These are phyloP conservation scores for Mycena olivaceomarginata DNA, from an alignment of 768 basidiomycete genomes.

Conservation along the genomic window DNA sequence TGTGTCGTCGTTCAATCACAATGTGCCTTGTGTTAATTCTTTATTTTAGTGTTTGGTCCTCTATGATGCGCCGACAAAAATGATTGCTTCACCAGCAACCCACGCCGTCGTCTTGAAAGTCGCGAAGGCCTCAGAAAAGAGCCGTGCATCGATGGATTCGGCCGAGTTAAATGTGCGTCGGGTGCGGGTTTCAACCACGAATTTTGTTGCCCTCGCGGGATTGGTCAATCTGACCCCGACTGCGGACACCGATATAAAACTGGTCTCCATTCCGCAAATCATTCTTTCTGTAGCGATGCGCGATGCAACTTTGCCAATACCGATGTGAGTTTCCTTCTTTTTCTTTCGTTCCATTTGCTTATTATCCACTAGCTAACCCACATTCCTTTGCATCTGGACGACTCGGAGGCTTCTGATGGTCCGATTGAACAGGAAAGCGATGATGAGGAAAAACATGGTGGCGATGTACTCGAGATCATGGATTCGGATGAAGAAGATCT, in stretches of 20 bases:
- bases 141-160: neutral
- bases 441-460: neutral
- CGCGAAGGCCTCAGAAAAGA: neutral
- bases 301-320: neutral
- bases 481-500: neutral
- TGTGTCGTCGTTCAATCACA: too few relatives aligned
- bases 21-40: too few relatives aligned
- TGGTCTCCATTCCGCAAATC: neutral
- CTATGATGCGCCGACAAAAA: neutral
- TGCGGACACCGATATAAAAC: neutral
- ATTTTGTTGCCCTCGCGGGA: neutral
- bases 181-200: conserved; percentile 3
- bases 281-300: neutral
- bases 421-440: too few relatives aligned
- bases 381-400: too few relatives aligned
- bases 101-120: neutral
- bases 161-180: neutral
- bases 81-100: neutral
- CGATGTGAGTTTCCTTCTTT: neutral
- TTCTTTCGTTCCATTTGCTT: too few relatives aligned
- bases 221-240: neutral
- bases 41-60: too few relatives aligned
- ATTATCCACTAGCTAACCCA: too few relatives aligned
- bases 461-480: neutral
- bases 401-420: neutral